phyloP scores from a whole-genome alignment of 1,284 basidiomycete species.

The Sanghuangporus weigelae region DNA sequence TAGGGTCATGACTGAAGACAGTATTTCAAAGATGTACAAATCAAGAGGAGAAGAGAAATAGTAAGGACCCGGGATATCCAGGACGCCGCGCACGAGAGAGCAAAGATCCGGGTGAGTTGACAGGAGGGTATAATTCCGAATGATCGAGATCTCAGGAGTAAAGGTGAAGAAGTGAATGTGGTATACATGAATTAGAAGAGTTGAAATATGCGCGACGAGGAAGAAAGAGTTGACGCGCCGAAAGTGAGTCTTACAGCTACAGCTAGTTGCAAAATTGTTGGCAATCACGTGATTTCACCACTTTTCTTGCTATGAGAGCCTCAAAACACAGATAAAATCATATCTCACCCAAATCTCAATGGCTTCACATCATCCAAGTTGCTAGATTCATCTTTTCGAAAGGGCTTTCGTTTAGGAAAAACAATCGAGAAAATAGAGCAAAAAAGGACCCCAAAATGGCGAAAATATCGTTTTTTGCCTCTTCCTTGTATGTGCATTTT shows the following conservation, averaged over 20 bases:
- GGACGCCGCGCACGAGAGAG: neutral
- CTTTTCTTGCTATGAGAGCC: no score
- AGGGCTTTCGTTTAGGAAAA: no score
- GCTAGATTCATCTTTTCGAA: no score
- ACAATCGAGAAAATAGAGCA: no score
- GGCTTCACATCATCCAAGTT: no score
- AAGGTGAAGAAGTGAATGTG: neutral
- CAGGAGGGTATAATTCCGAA: neutral
- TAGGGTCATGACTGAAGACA: neutral
- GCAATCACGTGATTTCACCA: no score
- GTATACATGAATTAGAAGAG: neutral
- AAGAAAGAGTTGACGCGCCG: neutral
- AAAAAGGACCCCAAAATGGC: no score
- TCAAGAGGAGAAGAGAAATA: neutral
- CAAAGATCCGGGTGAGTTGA: neutral
- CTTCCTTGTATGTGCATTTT: no score
- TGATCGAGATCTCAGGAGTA: neutral
- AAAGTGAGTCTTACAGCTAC: neutral
- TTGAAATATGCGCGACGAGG: neutral
- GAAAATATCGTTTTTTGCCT: no score
- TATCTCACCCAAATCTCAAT: no score
- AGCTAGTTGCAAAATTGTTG: no score
- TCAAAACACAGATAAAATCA: no score
- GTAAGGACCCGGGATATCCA: neutral
- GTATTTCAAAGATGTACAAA: neutral